phyloP scores from a whole-genome alignment of 164 flowering plant species.

The Berberis vulgaris region DNA sequence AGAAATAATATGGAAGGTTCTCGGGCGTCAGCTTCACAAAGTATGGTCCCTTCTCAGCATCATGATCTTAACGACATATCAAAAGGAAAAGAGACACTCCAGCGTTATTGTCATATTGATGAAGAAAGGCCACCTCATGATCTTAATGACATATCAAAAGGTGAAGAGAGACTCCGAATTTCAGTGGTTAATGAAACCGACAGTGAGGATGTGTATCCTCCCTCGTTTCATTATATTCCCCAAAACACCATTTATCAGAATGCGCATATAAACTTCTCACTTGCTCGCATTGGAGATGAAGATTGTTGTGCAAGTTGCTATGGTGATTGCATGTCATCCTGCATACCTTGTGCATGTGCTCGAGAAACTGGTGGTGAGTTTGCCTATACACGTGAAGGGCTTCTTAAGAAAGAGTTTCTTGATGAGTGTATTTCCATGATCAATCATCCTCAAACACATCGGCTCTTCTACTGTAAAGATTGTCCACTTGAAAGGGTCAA shows the following conservation, averaged over 20 bases:
- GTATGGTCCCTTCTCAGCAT: no score
- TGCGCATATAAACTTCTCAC: neutral
- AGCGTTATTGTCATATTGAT: no score
- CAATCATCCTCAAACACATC: neutral
- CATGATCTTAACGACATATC: no score
- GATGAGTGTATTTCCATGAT: neutral
- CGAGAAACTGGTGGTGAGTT: neutral
- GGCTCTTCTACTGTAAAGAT: neutral
- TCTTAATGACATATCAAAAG: no score
- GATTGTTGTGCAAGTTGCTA: neutral
- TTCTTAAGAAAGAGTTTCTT: neutral
- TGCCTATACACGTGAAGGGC: neutral
- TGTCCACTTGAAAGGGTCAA: neutral
- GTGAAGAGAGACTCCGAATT: no score
- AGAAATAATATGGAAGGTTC: no score
- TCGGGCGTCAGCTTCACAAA: no score
- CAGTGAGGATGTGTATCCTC: neutral
- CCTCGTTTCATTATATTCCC: neutral
- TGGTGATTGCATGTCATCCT: neutral
- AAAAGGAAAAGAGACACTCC: no score
- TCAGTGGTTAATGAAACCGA: no score
- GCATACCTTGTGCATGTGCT: neutral
- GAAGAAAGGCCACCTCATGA: no score
- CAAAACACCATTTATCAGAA: neutral
- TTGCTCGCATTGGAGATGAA: neutral